Evolutionary conservation across 1,284 basidiomycete genomes (phyloP).

Genomic region (Athelia psychrophila): DNA sequence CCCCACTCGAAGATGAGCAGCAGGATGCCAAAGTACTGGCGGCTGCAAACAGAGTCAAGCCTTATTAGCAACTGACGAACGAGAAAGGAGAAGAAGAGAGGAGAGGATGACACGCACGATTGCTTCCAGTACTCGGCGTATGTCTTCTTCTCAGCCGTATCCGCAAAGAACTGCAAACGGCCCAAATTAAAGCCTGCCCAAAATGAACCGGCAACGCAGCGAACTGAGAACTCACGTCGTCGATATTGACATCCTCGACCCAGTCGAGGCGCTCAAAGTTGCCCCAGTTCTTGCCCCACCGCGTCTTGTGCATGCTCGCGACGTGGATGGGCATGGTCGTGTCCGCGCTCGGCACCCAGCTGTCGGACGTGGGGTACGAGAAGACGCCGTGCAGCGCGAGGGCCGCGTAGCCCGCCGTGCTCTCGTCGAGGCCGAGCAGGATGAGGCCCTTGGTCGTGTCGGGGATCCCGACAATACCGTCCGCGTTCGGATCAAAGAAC

Average conservation of each 20-base stretch:
- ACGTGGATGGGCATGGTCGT: slow-evolving; percentile 19
- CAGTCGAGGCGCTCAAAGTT: slow-evolving; percentile 22
- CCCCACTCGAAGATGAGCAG: slow-evolving; percentile 29
- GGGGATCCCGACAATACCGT: slow-evolving; percentile 19
- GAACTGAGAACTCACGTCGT: not conserved
- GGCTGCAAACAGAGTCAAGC: slow-evolving; percentile 5
- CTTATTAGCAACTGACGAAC: too few relatives aligned
- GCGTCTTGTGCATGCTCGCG: slow-evolving; percentile 17
- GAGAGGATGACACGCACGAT: not conserved
- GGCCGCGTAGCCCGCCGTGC: slow-evolving; percentile 18
- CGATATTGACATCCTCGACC: slow-evolving; percentile 18
- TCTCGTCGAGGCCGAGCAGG: slow-evolving; percentile 20
- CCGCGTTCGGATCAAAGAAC: slow-evolving; percentile 23
- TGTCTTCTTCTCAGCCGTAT: not conserved
- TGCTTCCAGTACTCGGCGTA: slow-evolving; percentile 2
- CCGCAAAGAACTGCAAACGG: not conserved
- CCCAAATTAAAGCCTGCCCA: not conserved
- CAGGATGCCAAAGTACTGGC: slow-evolving; percentile 20
- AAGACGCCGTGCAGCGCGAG: slow-evolving; percentile 23
- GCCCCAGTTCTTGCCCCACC: slow-evolving; percentile 27
- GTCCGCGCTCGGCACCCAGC: slow-evolving; percentile 19
- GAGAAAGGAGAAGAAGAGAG: not conserved
- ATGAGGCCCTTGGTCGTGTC: slow-evolving; percentile 22
- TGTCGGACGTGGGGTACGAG: slow-evolving; percentile 20
- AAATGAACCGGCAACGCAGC: slow-evolving; percentile 9